These are phyloP conservation scores for Sphagnum fallax DNA, from an alignment of 228 moss, liverwort and hornwort genomes.

Conservation along the genomic window DNA sequence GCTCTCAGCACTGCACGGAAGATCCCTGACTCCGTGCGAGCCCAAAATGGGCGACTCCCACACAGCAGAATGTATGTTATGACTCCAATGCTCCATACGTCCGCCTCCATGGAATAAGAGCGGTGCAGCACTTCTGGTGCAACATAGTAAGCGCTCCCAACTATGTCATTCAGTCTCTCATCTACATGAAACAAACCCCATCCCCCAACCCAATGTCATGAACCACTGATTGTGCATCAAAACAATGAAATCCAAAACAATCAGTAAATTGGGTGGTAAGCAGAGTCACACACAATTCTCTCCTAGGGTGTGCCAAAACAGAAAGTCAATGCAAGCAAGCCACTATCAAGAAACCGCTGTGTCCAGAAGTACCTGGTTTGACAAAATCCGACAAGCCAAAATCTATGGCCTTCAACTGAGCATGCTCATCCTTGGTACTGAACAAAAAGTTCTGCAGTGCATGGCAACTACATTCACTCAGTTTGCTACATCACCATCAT, in stretches of 20 bases:
- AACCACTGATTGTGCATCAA: neutral
- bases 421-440: conserved; percentile 84
- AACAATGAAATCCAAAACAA: too few species aligned
- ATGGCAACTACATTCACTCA: too few species aligned
- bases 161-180: conserved; percentile 90
- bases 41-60: conserved; percentile 92
- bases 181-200: conserved; percentile 43
- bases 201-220: neutral
- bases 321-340: too few species aligned
- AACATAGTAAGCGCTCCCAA: conserved; percentile 91
- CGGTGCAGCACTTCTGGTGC: conserved; percentile 89
- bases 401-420: conserved; percentile 91
- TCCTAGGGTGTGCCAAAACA: too few species aligned
- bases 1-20: conserved; percentile 84
- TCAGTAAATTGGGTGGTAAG: too few species aligned
- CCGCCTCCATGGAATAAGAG: conserved; percentile 97
- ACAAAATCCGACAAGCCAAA: conserved; percentile 97
- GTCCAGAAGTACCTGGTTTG: conserved; percentile 49
- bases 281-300: too few species aligned
- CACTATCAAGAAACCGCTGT: too few species aligned
- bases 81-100: conserved; percentile 95
- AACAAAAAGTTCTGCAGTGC: conserved; percentile 80
- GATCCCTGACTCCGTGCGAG: conserved; percentile 85
- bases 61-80: conserved; percentile 89
- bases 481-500: too few species aligned